These are phyloP conservation scores for Penicillium coprophilum DNA, from an alignment of 495 filamentous ascomycete species.

Conservation along the genomic window DNA sequence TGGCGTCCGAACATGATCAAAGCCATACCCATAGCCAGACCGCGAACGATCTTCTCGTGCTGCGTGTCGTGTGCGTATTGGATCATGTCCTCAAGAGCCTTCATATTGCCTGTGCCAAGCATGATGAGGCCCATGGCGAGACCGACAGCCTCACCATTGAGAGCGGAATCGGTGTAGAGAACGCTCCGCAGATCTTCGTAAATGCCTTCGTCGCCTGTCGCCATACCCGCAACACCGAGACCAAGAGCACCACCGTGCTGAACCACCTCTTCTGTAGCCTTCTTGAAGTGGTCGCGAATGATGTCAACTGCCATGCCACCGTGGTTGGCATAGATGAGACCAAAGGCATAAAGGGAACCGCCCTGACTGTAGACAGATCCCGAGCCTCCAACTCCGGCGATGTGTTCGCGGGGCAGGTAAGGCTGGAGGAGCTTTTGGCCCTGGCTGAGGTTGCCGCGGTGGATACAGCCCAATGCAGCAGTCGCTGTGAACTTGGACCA, in stretches of 20 bases:
- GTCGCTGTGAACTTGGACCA: constrained; percentile 99
- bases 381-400: constrained; percentile 58
- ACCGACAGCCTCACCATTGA: constrained; percentile 96
- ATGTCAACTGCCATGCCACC: constrained; percentile 89
- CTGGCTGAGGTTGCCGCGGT: constrained; percentile 89
- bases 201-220: constrained; percentile 83
- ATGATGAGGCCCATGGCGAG: constrained; percentile 95
- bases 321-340: constrained; percentile 97
- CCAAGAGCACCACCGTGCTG: constrained; percentile 96
- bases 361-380: constrained; percentile 95
- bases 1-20: constrained; percentile 97
- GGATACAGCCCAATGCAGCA: constrained; percentile 93
- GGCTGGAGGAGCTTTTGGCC: constrained; percentile 91
- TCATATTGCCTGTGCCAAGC: constrained; percentile 91
- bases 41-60: constrained; percentile 98
- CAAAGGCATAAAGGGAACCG: constrained; percentile 91
- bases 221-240: constrained; percentile 97
- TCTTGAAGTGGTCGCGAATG: constrained; percentile 81
- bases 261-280: constrained; percentile 88
- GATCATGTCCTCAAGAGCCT: constrained; percentile 90
- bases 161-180: constrained; percentile 86
- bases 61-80: constrained; percentile 96
- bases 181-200: constrained; percentile 87
- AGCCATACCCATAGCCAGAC: constrained; percentile 93
- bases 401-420: constrained; percentile 77